These are phyloP conservation scores for Stachybotrys chlorohalonatus DNA, from an alignment of 2,329 filamentous ascomycete genomes.

Conservation along the genomic window DNA sequence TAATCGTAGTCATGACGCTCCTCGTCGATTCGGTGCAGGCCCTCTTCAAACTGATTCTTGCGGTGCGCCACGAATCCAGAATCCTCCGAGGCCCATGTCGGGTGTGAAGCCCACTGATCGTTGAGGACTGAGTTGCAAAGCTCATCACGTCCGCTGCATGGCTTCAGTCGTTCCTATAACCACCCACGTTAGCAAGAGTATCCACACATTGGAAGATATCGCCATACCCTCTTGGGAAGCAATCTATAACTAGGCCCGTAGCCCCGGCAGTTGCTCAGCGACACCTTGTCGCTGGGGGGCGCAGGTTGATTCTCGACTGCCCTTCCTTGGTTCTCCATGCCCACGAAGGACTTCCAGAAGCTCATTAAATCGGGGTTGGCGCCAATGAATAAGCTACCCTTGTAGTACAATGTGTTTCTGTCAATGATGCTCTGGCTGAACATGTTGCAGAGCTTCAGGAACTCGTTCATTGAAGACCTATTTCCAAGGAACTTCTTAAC, in stretches of 20 bases:
- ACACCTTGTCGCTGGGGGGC: conserved; percentile 72
- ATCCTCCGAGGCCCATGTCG: conserved; percentile 97
- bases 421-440: conserved; percentile 92
- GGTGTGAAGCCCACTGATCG: conserved; percentile 97
- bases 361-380: conserved; percentile 80
- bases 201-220: conserved; percentile 20
- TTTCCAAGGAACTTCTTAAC: conserved; percentile 96
- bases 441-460: conserved; percentile 92
- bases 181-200: conserved; percentile 19
- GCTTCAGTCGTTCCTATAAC: conserved; percentile 64
- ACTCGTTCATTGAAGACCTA: conserved; percentile 87
- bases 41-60: conserved; percentile 93
- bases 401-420: conserved; percentile 70
- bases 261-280: conserved; percentile 90
- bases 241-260: conserved; percentile 92
- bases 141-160: conserved; percentile 89
- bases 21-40: conserved; percentile 91
- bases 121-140: conserved; percentile 90
- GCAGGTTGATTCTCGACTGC: conserved; percentile 70
- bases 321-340: conserved; percentile 67
- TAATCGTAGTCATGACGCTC: conserved; percentile 98
- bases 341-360: conserved; percentile 80
- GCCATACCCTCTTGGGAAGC: conserved; percentile 59
- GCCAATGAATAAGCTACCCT: conserved; percentile 78
- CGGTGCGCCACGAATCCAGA: conserved; percentile 95